Evolutionary conservation across 371 early-diverging fungal genomes (phyloP), one percentile per base, ranked within the genome.

Genomic region (Phascolomyces articulosus): DNA sequence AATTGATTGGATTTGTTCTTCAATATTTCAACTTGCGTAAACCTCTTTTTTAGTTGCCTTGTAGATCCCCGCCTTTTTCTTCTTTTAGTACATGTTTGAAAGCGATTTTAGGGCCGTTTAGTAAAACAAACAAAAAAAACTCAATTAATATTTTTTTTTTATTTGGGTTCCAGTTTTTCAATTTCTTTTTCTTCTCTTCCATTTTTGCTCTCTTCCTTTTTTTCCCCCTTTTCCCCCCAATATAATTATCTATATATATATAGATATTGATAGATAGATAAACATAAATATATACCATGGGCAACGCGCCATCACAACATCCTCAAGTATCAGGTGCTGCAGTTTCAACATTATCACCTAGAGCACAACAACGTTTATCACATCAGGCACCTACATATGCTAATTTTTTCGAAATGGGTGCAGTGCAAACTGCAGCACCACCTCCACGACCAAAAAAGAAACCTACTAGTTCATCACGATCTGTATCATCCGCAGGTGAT

Each of bases 291-390:
- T 28, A 10, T 48, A 29, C 55, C 44, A 69, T 70, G 70, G 70
- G 70, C 28, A 65, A 70, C 56, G 62, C 63, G 54, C 64, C 66
- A 34, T 70, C 70, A 20, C 66, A 66, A 10, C 70, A 20, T 13
- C 40, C 13, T 23, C 62, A 40, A 26, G 28, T 68, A 1, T 60
- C 66, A 15, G 63, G 66, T 59, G 66, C 61, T 18, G 66, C 60
- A 11, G 48, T 53, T 16, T 59, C 64, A 47, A 69, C 59, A 20
- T 41, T 70, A 49, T 62, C 70, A 18, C 60, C 55, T 40, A 58
- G 63, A 31, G 62, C 55, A 13, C 70, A 66, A 49, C 70, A 66
- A 40, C 70, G 70, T 51, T 59, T 70, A 51, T 70, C 70, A 1
- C 66, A 66, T 27, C 40, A 61, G 16, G 65, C 63, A 28, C 58